Base-by-base conservation (phyloP, 225 moss, liverwort and hornwort species). In the Polytrichum formosum region DNA sequence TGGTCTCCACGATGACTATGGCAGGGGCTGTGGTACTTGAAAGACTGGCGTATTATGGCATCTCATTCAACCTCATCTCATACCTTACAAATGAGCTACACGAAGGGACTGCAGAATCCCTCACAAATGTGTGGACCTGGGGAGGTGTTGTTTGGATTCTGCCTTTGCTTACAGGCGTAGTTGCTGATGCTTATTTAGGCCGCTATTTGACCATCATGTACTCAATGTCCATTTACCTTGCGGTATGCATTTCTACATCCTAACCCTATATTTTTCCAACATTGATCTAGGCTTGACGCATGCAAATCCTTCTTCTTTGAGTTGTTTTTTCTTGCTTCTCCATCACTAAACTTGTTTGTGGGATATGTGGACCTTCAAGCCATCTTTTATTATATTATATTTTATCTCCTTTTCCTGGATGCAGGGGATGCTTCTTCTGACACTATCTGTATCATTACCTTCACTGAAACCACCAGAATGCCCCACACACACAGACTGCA, bases 131-230 rank as follows among this genome's bases (percentile, higher is more conserved):
- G 26, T 84, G 78, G 65, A 67, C 79, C 56, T 86, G 83, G 86
- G 82, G 82, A 1, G 89, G 89, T 1, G 78, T 82, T 7, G 80
- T 73, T 0, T 91, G 81, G 84, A 68, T 89, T 6, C 28, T 82
- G 6, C 84, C 91, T 30, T 65, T 91, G 10, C 1, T 79, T 19
- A 79, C 88, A 56, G 90, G 90, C 2, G 87, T 91, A 71, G 19
- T 91, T 4, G 85, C 94, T 1, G 94, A 94, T 62, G 74, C 86
- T 3, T 84, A 78, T 37, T 33, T 87, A 23, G 94, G 94, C 63
- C 72, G 81, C 16, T 94, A 67, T 77, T 75, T 76, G 74, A 90
- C 88, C 0, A 85, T 91, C 63, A 70, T 23, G 4, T 70, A 23
- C 10, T 86, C 87, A 27, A 64, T 78, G 0, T 7, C 79, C 6